Evolutionary conservation across 345 rosid genomes (phyloP), one percentile per base, ranked within the genome.

Genomic region (Diplotaxis tenuifolia): DNA sequence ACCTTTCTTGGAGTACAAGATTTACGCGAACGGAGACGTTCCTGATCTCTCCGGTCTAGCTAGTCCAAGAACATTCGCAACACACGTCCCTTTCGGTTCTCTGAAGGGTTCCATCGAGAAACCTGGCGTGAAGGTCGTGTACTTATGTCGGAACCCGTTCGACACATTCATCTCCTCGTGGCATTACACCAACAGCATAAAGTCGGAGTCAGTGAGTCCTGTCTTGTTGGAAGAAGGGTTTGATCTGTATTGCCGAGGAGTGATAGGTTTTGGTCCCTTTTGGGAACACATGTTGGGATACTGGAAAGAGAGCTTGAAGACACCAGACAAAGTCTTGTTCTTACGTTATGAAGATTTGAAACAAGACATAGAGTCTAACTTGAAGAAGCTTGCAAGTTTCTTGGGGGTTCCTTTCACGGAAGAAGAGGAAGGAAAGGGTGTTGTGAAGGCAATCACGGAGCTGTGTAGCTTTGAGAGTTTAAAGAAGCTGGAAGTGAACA

Each of bases 1-100:
- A 23, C 88, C 91, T 70, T 87, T 84, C 77, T 61, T 85, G n/a
- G 87, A 87, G 27, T 79, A 79, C 83, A 73, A 83, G 75, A 72
- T 84, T 25, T 83, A 81, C 49, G 78, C 80, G 15, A 75, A 81
- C 72, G 79, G 72, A 27, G 59, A 55, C 1, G 49, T 75, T 62
- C 88, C 83, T 18, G 75, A 84, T 1, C 81, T 86, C 58, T 71
- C 81, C 2, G 29, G 54, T 29, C 12, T 84, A 5, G 61, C 80
- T 0, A 49, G 60, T 0, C 88, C 88, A 0, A 76, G 87, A 47
- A 55, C 81, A 1, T 87, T 87, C 12, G 84, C 81, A 6, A 84
- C 87, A 0, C 88, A 83, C 28, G 36, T 85, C 8, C 87, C 91
- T 28, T 83, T 61, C 32, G 55, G 73, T 19, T 68, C 83, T 1